phyloP scores from a whole-genome alignment of 345 rosid genomes.

The Balakata baccata region DNA sequence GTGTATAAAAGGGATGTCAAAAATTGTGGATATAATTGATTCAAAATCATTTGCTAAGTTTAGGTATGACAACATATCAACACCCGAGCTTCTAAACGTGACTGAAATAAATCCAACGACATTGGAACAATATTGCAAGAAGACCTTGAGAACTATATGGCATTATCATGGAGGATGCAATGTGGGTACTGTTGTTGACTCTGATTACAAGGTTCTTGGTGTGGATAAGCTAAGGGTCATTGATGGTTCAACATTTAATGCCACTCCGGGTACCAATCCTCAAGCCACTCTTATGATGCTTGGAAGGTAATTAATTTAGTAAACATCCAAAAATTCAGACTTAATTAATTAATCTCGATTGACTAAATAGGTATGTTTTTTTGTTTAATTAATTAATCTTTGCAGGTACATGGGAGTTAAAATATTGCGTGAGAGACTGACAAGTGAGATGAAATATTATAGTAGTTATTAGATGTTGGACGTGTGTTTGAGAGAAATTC shows the following conservation, averaged over 20 bases:
- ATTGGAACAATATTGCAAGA: constrained; percentile 25
- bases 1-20: constrained; percentile 26
- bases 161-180: constrained; percentile 38
- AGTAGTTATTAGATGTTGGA: background rate
- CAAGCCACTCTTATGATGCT: constrained; percentile 35
- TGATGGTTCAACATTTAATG: constrained; percentile 29
- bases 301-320: constrained; percentile 19
- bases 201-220: constrained; percentile 24
- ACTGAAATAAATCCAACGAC: constrained; percentile 26
- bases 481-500: too few relatives aligned
- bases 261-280: constrained; percentile 35
- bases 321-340: too few relatives aligned
- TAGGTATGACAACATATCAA: constrained; percentile 1
- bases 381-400: background rate
- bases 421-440: constrained; percentile 43
- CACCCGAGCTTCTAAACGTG: constrained; percentile 20
- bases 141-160: constrained; percentile 36
- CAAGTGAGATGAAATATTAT: constrained; percentile 15
- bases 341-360: background rate
- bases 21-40: constrained; percentile 11
- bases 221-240: constrained; percentile 29
- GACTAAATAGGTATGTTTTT: too few relatives aligned
- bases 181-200: constrained; percentile 26
- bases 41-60: constrained; percentile 26
- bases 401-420: constrained; percentile 61